Base-by-base conservation (phyloP, 805 yeast species). In the Hanseniaspora taiwanica region DNA sequence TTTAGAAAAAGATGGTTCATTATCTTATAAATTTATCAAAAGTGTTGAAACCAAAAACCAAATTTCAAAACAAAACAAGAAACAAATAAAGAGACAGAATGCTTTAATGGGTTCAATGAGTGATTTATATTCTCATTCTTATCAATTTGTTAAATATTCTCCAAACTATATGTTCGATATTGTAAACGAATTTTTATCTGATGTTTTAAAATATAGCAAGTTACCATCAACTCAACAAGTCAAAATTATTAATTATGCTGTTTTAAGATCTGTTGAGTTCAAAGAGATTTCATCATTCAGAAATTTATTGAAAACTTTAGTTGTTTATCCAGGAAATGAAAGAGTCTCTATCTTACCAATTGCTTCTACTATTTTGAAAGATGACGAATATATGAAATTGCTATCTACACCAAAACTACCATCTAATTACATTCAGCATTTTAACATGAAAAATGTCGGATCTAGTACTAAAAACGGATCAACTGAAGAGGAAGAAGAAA, bases 371-470 rank as follows among this genome's bases (percentile, higher is more conserved):
- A 51, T 81, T 5, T 54, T 80, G 44, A 53, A 56, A 31, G 56
- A 62, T 33, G 73, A 75, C 50, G 69, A 65, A 7, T 53, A 72
- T 17, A 54, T 78, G 33, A 73, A 82, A 51, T 64, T 80, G 1
- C 65, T 83, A 48, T 29, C 18, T 16, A 16, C 81, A 50, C 94
- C 95, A 33, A 66, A 91, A 50, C 72, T 84, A 48, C 94, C 95
- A 3, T 66, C 58, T 46, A 51, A 57, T 16, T 45, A 54, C 21
- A 43, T 60, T 27, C 53, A 58, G 35, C 50, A 49, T 27, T 46
- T 34, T 9, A 21, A 31, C 9, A 16, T 25, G 21, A 20, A 39
- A 25, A 13, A 35, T 24, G 37, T 35, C 27, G 29, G 33, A 21
- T 12, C 27, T 12, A n/a, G 24, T 23, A 18, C 31, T 21, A 14